These are phyloP conservation scores for Pleurotus tuoliensis DNA, from an alignment of 768 basidiomycete species.

Conservation along the genomic window DNA sequence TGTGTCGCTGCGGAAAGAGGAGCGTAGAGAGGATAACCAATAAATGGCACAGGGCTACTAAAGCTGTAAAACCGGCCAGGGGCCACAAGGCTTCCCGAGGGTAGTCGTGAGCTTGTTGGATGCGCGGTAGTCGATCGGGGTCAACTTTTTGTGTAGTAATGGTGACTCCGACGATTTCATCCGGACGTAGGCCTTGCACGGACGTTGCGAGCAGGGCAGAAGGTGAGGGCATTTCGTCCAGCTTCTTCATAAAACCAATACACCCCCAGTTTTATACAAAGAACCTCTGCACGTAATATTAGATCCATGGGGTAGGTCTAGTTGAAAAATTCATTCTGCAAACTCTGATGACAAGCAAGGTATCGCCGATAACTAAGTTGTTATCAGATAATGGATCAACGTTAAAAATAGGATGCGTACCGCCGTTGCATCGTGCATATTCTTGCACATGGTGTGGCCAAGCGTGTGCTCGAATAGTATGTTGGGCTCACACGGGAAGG, in stretches of 20 bases:
- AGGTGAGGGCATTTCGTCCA: neutral
- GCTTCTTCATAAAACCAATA: neutral
- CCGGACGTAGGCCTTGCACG: neutral
- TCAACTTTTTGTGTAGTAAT: conserved; percentile 3
- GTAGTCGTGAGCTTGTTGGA: conserved; percentile 20
- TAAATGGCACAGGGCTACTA: conserved; percentile 33
- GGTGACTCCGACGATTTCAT: neutral
- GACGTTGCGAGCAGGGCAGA: neutral
- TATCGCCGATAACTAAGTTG: neutral
- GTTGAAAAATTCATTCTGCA: neutral
- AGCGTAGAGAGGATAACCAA: conserved; percentile 18
- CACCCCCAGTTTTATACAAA: neutral
- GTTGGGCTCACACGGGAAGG: neutral
- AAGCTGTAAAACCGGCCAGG: conserved; percentile 36
- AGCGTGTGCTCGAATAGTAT: neutral
- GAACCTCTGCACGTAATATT: neutral
- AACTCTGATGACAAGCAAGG: neutral
- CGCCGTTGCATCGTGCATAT: neutral
- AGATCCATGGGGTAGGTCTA: neutral
- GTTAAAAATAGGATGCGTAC: neutral
- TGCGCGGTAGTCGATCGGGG: conserved; percentile 1
- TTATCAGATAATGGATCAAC: conserved; percentile 2
- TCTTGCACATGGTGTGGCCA: neutral
- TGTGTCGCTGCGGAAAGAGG: conserved; percentile 12
- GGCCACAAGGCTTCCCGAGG: conserved; percentile 40